Evolutionary conservation across 345 rosid species (phyloP).

Genomic region (Adansonia digitata): DNA sequence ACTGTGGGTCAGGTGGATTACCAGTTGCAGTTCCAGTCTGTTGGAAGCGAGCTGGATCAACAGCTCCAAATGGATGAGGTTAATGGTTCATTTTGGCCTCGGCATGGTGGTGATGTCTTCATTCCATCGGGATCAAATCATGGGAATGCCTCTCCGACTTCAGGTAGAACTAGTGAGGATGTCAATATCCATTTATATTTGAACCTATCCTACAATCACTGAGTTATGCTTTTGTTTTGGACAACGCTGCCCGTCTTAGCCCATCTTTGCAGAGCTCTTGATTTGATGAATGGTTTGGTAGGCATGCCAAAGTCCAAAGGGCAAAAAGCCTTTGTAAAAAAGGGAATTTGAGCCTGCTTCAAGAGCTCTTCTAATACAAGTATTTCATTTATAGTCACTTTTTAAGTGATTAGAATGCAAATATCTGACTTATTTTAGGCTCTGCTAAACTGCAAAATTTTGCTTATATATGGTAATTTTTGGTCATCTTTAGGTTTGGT

Average conservation of each 20-base stretch:
- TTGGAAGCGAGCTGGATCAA: constrained; percentile 25
- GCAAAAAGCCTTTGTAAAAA: constrained; percentile 28
- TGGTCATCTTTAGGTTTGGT: constrained; percentile 38
- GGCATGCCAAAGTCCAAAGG: constrained; percentile 34
- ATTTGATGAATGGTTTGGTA: constrained; percentile 39
- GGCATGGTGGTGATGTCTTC: constrained; percentile 21
- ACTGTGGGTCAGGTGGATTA: constrained; percentile 9
- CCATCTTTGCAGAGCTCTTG: constrained; percentile 45
- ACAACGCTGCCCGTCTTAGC: constrained; percentile 36
- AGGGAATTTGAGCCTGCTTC: constrained; percentile 39
- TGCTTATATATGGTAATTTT: constrained; percentile 15
- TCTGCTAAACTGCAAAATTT: not conserved
- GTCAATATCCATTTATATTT: constrained; percentile 3
- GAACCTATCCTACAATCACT: constrained; percentile 11
- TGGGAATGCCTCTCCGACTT: constrained; percentile 16
- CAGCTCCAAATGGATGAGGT: constrained; percentile 29
- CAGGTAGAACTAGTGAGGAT: constrained; percentile 41
- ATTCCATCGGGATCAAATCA: constrained; percentile 20
- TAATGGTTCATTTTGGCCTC: constrained; percentile 30
- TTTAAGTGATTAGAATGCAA: not conserved
- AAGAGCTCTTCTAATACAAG: constrained; percentile 43
- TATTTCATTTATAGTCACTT: constrained; percentile 18
- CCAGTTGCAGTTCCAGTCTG: constrained; percentile 28
- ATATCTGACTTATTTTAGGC: not conserved
- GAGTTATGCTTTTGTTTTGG: constrained; percentile 27